phyloP scores from a whole-genome alignment of 371 early-diverging fungal genomes.

The Mucor saturninus region DNA sequence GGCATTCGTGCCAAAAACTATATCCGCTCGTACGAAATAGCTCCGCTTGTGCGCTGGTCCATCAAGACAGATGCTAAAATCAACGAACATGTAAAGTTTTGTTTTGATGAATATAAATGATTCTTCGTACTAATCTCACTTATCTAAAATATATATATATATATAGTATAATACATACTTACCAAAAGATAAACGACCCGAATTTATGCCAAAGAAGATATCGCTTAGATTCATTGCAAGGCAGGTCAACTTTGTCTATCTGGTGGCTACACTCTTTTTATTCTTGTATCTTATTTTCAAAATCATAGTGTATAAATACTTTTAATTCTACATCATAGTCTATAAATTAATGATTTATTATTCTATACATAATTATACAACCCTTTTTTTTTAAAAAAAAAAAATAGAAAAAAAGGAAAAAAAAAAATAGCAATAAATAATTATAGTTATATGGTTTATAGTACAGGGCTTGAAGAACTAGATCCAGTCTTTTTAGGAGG shows the following conservation, averaged over 20 bases:
- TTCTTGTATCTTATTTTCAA: constrained; percentile 5
- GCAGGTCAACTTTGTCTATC: neutral
- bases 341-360: neutral
- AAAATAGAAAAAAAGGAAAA: no score
- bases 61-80: constrained; percentile 5
- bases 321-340: neutral
- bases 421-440: neutral
- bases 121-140: no score
- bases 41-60: constrained; percentile 8
- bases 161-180: constrained; percentile 10
- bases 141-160: neutral
- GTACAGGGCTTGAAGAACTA: neutral
- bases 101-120: no score
- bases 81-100: constrained; percentile 10
- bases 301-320: neutral
- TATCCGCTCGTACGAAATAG: constrained; percentile 20
- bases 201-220: neutral
- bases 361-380: no score
- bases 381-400: neutral
- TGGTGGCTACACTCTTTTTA: neutral
- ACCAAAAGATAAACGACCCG: constrained; percentile 3
- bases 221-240: constrained; percentile 10
- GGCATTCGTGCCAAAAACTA: constrained; percentile 10
- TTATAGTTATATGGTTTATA: neutral
- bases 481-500: neutral